phyloP scores from a whole-genome alignment of 805 yeast species.

The Cyberlindnera suaveolens region DNA sequence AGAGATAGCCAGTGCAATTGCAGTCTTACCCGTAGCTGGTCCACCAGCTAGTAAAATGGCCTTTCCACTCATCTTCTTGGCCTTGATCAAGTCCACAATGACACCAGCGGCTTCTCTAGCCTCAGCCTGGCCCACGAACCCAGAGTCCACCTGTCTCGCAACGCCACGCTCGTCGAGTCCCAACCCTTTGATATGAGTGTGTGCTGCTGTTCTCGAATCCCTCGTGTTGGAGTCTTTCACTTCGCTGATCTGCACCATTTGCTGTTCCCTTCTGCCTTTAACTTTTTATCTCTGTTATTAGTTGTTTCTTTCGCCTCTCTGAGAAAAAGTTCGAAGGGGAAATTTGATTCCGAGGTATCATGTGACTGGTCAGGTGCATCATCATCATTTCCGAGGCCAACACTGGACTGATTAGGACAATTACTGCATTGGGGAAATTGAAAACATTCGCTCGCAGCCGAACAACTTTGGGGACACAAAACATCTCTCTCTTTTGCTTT shows the following conservation, averaged over 20 bases:
- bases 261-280: background rate
- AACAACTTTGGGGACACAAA: background rate
- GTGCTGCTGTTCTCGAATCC: slow-evolving; percentile 84
- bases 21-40: slow-evolving; percentile 98
- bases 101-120: slow-evolving; percentile 93
- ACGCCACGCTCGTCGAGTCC: slow-evolving; percentile 88
- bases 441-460: slow-evolving; percentile 13
- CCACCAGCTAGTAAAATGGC: slow-evolving; percentile 96
- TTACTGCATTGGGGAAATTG: slow-evolving; percentile 19
- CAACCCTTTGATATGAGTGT: slow-evolving; percentile 91
- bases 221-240: slow-evolving; percentile 49
- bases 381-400: background rate
- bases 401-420: slow-evolving; percentile 3
- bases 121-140: slow-evolving; percentile 66
- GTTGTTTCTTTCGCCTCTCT: too few species aligned
- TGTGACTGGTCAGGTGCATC: background rate
- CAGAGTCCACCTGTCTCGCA: slow-evolving; percentile 83
- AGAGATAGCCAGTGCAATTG: slow-evolving; percentile 90
- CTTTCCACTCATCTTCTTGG: slow-evolving; percentile 89
- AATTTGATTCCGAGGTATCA: too few species aligned
- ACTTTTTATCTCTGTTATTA: too few species aligned
- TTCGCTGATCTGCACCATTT: slow-evolving; percentile 75
- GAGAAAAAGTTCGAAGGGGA: too few species aligned
- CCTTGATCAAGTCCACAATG: slow-evolving; percentile 86
- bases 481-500: background rate